These are phyloP conservation scores for Gomphus sp. DNA, from an alignment of 1,284 basidiomycete species.

Conservation along the genomic window DNA sequence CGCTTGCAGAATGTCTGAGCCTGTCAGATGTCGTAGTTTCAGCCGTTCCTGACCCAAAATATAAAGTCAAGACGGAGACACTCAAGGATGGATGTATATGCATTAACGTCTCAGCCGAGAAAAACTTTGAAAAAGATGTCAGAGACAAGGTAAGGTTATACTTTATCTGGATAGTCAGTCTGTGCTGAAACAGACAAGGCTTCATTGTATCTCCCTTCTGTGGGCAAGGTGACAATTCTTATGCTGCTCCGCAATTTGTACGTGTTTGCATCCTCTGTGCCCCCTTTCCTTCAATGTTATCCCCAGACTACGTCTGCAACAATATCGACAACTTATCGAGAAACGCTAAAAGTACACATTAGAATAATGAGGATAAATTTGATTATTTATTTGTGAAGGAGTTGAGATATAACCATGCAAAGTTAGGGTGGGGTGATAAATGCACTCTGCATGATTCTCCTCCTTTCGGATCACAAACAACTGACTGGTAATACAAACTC, in stretches of 20 bases:
- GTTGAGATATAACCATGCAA: neutral
- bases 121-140: conserved; percentile 94
- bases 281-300: neutral
- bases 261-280: neutral
- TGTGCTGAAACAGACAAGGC: conserved; percentile 42
- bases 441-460: neutral
- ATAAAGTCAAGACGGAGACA: conserved; percentile 84
- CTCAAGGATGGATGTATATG: conserved; percentile 92
- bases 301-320: conserved; percentile 59
- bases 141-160: conserved; percentile 65
- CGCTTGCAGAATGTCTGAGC: conserved; percentile 70
- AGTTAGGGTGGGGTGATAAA: neutral
- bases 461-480: neutral
- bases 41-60: conserved; percentile 79
- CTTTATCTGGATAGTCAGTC: neutral
- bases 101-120: conserved; percentile 90
- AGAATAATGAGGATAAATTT: neutral
- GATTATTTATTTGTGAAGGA: neutral
- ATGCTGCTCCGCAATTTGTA: conserved; percentile 94
- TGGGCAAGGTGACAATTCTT: conserved; percentile 94
- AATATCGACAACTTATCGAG: conserved; percentile 30
- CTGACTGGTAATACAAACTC: conserved; percentile 1
- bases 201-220: conserved; percentile 85
- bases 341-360: neutral
- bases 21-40: conserved; percentile 87